phyloP scores from a whole-genome alignment of 2,329 filamentous ascomycete species.

The Fusarium sp. region DNA sequence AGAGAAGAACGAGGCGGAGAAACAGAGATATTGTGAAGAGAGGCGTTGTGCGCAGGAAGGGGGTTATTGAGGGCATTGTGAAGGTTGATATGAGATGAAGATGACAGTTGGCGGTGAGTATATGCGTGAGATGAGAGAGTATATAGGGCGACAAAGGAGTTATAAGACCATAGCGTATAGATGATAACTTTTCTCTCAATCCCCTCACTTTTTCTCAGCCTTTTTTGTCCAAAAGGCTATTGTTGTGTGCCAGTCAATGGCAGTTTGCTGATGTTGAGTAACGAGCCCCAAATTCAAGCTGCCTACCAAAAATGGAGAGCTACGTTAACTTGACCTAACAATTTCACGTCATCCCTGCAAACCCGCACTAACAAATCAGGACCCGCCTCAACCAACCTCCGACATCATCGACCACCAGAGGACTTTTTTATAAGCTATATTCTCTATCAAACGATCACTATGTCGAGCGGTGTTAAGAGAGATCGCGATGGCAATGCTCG shows the following conservation, averaged over 20 bases:
- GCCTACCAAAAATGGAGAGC: constrained; percentile 32
- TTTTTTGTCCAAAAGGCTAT: not conserved
- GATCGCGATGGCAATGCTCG: constrained; percentile 59
- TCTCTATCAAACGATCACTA: not conserved
- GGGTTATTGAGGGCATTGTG: constrained; percentile 37
- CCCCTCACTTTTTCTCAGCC: not conserved
- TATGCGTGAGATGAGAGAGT: constrained; percentile 10
- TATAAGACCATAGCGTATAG: constrained; percentile 28
- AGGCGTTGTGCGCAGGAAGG: constrained; percentile 52
- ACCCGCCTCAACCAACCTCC: constrained; percentile 34
- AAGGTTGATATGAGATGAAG: constrained; percentile 27
- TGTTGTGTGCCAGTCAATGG: constrained; percentile 27
- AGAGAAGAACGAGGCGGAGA: constrained; percentile 77
- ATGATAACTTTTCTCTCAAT: not conserved
- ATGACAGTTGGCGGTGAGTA: constrained; percentile 44
- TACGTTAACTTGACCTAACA: constrained; percentile 19
- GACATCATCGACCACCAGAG: constrained; percentile 31
- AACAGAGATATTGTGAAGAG: constrained; percentile 69
- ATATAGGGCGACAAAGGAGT: not conserved
- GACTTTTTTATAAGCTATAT: not conserved
- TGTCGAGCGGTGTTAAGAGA: constrained; percentile 32
- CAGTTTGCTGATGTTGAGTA: constrained; percentile 14
- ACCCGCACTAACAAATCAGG: constrained; percentile 32
- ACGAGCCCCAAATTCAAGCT: constrained; percentile 19
- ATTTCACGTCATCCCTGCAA: constrained; percentile 41